Percentiles rank a stretch among this genome's conserved stretches.
These are phyloP conservation scores for Leccinum barrowsii DNA, from an alignment of 768 basidiomycete species.

Conservation along the genomic window DNA sequence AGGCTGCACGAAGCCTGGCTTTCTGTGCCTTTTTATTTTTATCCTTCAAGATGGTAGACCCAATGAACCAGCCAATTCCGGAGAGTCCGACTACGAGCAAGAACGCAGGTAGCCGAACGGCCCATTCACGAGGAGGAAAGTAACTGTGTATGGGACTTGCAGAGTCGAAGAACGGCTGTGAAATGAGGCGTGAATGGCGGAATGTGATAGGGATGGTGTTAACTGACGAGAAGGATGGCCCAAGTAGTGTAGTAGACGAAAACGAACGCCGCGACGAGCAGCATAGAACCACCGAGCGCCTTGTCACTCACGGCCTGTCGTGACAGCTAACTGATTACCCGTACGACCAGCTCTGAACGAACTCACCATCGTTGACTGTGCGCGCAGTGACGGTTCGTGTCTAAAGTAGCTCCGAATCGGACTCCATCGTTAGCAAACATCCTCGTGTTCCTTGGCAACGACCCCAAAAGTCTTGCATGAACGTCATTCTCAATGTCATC, in stretches of 20 bases:
- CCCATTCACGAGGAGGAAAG: slow-evolving; percentile 93
- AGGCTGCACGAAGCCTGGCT: slow-evolving; percentile 60
- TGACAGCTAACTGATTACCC: slow-evolving; percentile 4
- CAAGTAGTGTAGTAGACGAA: slow-evolving; percentile 92
- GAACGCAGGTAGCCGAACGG: slow-evolving; percentile 80
- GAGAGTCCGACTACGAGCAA: slow-evolving; percentile 76
- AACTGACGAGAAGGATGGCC: slow-evolving; percentile 81
- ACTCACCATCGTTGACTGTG: slow-evolving; percentile 26
- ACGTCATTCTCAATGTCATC: slow-evolving; percentile 2
- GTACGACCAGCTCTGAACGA: neutral
- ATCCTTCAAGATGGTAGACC: slow-evolving; percentile 70
- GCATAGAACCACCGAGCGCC: slow-evolving; percentile 73
- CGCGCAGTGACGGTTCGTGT: slow-evolving; percentile 9
- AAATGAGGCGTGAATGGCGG: slow-evolving; percentile 6
- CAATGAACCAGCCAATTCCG: slow-evolving; percentile 81
- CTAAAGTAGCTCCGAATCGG: slow-evolving; percentile 13
- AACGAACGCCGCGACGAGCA: slow-evolving; percentile 68
- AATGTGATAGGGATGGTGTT: neutral
- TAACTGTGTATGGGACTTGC: slow-evolving; percentile 69
- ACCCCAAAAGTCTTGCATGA: slow-evolving; percentile 3
- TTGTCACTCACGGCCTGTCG: slow-evolving; percentile 76
- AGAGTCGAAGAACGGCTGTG: slow-evolving; percentile 76
- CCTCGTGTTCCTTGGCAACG: neutral
- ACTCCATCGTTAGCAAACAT: neutral
- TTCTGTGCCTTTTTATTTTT: slow-evolving; percentile 64